Base-by-base conservation (phyloP, 345 rosid genomes). In the Atalantia buxifolia region DNA sequence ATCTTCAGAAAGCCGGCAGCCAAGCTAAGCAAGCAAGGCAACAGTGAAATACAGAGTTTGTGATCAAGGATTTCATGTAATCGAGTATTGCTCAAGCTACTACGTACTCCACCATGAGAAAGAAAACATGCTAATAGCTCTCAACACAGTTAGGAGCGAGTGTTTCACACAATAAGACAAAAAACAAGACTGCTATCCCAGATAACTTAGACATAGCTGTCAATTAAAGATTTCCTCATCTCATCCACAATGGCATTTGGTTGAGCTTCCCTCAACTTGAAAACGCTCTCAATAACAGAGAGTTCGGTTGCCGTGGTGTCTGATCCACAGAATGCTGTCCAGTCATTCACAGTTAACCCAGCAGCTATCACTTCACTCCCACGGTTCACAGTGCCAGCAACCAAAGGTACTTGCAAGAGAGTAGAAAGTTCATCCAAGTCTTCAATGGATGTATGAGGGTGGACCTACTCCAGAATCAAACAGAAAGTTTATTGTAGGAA, bases 291-390 rank as follows among this genome's bases (percentile, higher is more conserved):
- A 0, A 92, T 89, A 24, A 94, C 97, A 6, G 99, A 94, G 53
- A 94, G 87, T 81, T 96, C 97, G 0, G 99, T 91, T 0, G 98
- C 97, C 0, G 97, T 96, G 64, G 99, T 96, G 89, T 96, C 98
- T 35, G 97, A 87, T 2, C 99, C 99, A 2, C 97, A 92, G 79
- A 92, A 92, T 45, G 97, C 86, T 0, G 91, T 88, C 99, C 97
- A 94, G 79, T 94, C 99, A 77, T 94, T 94, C 31, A 96, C 98
- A 0, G 87, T 88, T 97, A 94, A 83, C 61, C 99, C 98, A 0
- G 94, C 94, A 78, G 81, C 97, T 16, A 94, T 89, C 59, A 94
- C 98, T 78, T 95, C 98, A 68, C 95, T 87, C 40, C 98, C 94
- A 74, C 94, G 94, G 83, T 94, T 94, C 38, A 94, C 89, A 1